Evolutionary conservation across 2,329 filamentous ascomycete genomes (phyloP), one percentile per base, ranked within the genome.

Genomic region (Ophiostoma sp.): DNA sequence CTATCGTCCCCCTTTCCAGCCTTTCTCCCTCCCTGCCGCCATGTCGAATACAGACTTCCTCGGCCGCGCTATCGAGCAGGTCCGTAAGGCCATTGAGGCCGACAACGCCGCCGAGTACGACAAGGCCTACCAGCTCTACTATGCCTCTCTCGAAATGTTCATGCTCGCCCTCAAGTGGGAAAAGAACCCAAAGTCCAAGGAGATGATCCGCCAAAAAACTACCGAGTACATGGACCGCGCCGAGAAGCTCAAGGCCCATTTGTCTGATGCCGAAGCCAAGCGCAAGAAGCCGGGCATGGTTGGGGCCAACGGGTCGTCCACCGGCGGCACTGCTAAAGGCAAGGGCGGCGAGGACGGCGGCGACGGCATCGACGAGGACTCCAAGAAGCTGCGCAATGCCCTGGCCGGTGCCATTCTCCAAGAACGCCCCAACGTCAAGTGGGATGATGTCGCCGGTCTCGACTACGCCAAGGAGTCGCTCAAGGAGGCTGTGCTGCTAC

Each of bases 121-220:
- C 75, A 94, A 96, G 79, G 95, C 95, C 68, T 98, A 98, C 79
- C 91, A 97, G 77, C 85, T 90, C 72, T 99, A 99, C 86, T 97
- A 97, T 83, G 89, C 92, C 74, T 89, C 94, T 66, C 90, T 99
- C 74, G 94, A 99, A 81, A 87, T 98, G 69, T 99, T 98, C 84
- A 97, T 99, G 91, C 90, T 98, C 71, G 95, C 95, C 45, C 85
- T 99, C 70, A 99, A 99, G 84, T 99, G 94, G 94, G 95, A 99
- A 82, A 99, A 98, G 86, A 98, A 97, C 81, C 88, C 91, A 72
- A 94, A 93, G 75, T 93, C 92, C 72, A 98, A 98, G 83, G 93
- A 96, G 77, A 96, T 97, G 86, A 97, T 99, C 79, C 90, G 95
- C 74, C 88, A 91, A 74, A 98, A 98, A 83, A 93, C 93, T 27